phyloP scores from a whole-genome alignment of 2,329 filamentous ascomycete species.

The Nothophaeocryptopus gaeumannii region DNA sequence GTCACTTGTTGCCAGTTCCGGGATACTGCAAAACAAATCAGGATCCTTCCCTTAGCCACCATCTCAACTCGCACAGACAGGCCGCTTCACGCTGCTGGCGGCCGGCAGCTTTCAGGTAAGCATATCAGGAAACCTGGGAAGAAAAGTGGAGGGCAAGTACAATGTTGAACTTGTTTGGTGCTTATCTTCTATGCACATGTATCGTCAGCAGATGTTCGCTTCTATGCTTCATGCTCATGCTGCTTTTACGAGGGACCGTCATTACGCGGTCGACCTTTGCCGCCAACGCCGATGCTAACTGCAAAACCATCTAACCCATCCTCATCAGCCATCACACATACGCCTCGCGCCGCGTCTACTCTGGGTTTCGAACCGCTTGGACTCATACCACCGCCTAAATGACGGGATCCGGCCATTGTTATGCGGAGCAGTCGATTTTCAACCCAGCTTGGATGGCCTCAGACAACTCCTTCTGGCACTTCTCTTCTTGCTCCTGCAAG shows the following conservation, averaged over 20 bases:
- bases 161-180: not conserved
- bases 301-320: not conserved
- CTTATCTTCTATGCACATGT: not conserved
- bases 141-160: not conserved
- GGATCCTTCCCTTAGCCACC: not conserved
- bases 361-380: not conserved
- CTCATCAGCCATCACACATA: no score
- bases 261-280: not conserved
- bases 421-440: slow-evolving; percentile 31
- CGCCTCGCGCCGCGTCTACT: not conserved
- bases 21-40: not conserved
- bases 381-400: not conserved
- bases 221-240: not conserved
- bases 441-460: slow-evolving; percentile 36
- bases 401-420: slow-evolving; percentile 9
- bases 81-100: no score
- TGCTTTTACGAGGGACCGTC: not conserved
- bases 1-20: not conserved
- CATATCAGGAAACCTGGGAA: no score
- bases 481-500: slow-evolving; percentile 68
- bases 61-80: not conserved
- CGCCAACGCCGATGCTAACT: slow-evolving; percentile 12
- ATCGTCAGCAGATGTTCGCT: slow-evolving; percentile 2
- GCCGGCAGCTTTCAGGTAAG: no score
- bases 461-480: slow-evolving; percentile 58